These are phyloP conservation scores for Beta lomatogona DNA, from an alignment of 179 eudicot species.

Conservation along the genomic window DNA sequence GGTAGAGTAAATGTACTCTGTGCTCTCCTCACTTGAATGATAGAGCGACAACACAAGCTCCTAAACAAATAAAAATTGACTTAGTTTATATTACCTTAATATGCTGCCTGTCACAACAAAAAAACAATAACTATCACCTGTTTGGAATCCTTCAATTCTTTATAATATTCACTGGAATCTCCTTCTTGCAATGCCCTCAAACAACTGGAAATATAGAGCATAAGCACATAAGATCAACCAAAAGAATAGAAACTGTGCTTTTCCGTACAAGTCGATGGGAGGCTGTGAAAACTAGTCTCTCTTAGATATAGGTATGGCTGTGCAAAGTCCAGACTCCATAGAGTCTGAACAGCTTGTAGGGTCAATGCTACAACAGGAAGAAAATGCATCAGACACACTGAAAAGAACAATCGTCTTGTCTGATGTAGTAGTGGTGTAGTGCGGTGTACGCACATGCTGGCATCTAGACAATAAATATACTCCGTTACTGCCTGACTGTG, in stretches of 20 bases:
- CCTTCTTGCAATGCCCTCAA: conserved; percentile 92
- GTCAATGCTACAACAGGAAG: not conserved
- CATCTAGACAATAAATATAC: too few relatives aligned
- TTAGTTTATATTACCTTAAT: conserved; percentile 13
- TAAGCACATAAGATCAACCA: conserved; percentile 5
- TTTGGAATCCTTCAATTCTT: conserved; percentile 63
- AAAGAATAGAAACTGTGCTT: not conserved
- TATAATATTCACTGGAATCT: conserved; percentile 60
- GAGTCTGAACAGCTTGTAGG: not conserved
- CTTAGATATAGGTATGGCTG: not conserved
- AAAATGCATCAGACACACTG: not conserved
- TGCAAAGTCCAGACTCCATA: not conserved
- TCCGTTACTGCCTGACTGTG: too few relatives aligned
- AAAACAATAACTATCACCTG: conserved; percentile 53
- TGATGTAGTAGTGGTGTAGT: not conserved
- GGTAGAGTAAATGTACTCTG: conserved; percentile 73
- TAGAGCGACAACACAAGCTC: conserved; percentile 76
- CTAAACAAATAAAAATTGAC: conserved; percentile 35
- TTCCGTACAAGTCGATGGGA: not conserved
- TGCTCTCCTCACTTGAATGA: conserved; percentile 88
- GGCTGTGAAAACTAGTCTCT: not conserved
- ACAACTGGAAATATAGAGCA: conserved; percentile 50
- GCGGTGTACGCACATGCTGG: too few relatives aligned
- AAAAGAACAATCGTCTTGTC: not conserved
- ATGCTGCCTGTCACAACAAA: conserved; percentile 2